These are phyloP conservation scores for Aotearoamyces nothofagi DNA, from an alignment of 2,329 filamentous ascomycete genomes.

Conservation along the genomic window DNA sequence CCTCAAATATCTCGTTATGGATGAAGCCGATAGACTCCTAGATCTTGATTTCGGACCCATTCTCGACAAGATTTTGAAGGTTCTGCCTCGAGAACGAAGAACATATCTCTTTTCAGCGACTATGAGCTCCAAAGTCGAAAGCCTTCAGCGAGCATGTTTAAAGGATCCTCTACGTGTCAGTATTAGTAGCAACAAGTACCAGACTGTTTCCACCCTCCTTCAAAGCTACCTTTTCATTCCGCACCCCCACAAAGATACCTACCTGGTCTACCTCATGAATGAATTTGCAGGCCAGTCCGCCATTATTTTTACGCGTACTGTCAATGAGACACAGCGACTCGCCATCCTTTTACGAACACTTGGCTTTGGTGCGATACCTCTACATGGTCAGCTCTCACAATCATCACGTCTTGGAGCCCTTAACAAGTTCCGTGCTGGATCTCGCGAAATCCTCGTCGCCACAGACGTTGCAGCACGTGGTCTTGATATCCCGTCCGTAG, in stretches of 20 bases:
- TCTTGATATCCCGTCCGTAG: conserved; percentile 85
- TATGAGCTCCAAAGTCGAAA: conserved; percentile 87
- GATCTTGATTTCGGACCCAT: conserved; percentile 91
- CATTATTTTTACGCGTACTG: conserved; percentile 85
- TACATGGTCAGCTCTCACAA: conserved; percentile 87
- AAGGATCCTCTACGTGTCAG: conserved; percentile 72
- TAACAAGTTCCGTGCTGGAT: conserved; percentile 72
- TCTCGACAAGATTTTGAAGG: conserved; percentile 85
- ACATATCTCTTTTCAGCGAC: conserved; percentile 93
- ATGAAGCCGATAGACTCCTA: conserved; percentile 82
- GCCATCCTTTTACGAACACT: conserved; percentile 71
- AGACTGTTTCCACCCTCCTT: conserved; percentile 78
- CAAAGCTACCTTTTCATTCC: conserved; percentile 82
- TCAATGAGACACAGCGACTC: conserved; percentile 78
- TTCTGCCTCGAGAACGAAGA: conserved; percentile 59
- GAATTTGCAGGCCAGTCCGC: conserved; percentile 74
- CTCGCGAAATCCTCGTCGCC: conserved; percentile 76
- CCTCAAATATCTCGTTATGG: conserved; percentile 84
- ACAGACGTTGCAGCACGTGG: conserved; percentile 90
- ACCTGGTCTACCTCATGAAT: conserved; percentile 74
- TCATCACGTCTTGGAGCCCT: conserved; percentile 74
- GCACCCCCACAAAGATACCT: conserved; percentile 76
- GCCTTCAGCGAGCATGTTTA: conserved; percentile 76
- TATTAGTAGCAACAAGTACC: conserved; percentile 71
- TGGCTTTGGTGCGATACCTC: conserved; percentile 78